phyloP scores from a whole-genome alignment of 441 rosid species.

The Populus hybrid region DNA sequence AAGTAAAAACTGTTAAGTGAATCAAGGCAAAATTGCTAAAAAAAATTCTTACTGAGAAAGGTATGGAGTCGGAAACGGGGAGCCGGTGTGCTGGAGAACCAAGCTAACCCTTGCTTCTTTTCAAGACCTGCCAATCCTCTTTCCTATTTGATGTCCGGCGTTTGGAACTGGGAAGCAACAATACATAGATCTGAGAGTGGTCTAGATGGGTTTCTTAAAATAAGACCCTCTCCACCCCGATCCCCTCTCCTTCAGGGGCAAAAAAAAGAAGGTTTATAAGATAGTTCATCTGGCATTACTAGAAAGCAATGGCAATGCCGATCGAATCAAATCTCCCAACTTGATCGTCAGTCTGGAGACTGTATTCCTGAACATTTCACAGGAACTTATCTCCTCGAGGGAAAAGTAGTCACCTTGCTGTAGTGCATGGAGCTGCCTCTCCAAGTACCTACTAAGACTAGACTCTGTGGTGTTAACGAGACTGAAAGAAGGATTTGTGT shows the following conservation, averaged over 20 bases:
- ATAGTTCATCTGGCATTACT: slow-evolving; percentile 24
- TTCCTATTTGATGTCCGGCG: too few relatives aligned
- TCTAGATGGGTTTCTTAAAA: background rate
- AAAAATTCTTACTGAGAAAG: too few relatives aligned
- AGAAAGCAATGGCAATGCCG: slow-evolving; percentile 51
- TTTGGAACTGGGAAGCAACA: too few relatives aligned
- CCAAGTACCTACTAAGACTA: slow-evolving; percentile 60
- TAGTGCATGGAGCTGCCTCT: slow-evolving; percentile 45
- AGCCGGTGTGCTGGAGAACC: too few relatives aligned
- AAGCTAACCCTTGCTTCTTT: too few relatives aligned
- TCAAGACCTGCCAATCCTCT: too few relatives aligned
- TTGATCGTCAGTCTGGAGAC: slow-evolving; percentile 39
- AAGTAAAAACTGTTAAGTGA: too few relatives aligned
- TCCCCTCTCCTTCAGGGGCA: background rate
- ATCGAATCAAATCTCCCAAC: slow-evolving; percentile 43
- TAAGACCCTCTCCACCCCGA: too few relatives aligned
- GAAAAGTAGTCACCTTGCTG: slow-evolving; percentile 25
- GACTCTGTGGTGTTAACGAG: slow-evolving; percentile 65
- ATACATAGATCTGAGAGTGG: background rate
- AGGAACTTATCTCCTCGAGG: slow-evolving; percentile 24
- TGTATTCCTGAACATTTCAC: slow-evolving; percentile 43
- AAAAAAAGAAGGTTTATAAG: background rate
- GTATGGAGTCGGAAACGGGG: too few relatives aligned
- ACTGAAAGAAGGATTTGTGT: slow-evolving; percentile 64
- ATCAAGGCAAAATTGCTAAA: too few relatives aligned